These are phyloP conservation scores for Phaeoacremonium minimum DNA, from an alignment of 2,329 filamentous ascomycete genomes.

Conservation along the genomic window DNA sequence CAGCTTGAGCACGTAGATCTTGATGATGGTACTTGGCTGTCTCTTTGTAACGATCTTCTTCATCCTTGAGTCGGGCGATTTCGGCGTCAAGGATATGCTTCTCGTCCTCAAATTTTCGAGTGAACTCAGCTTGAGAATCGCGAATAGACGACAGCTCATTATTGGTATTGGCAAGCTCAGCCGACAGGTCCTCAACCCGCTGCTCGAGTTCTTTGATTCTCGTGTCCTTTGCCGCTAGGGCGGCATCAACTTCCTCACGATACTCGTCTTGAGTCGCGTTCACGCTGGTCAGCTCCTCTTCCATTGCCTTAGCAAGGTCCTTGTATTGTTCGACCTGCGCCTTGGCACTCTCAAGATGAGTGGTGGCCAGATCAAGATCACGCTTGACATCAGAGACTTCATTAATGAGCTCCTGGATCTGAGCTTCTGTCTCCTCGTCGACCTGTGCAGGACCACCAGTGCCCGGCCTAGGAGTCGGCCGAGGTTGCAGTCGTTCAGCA, in stretches of 20 bases:
- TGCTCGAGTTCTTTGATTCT: conserved; percentile 79
- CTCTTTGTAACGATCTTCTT: conserved; percentile 74
- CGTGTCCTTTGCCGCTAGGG: conserved; percentile 72
- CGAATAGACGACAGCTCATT: conserved; percentile 76
- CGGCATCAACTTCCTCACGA: conserved; percentile 75
- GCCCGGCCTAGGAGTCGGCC: conserved; percentile 60
- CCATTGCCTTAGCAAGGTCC: conserved; percentile 77
- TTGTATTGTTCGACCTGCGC: conserved; percentile 84
- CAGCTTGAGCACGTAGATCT: conserved; percentile 86
- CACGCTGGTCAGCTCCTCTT: conserved; percentile 80
- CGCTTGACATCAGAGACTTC: conserved; percentile 85
- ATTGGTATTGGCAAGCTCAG: conserved; percentile 78
- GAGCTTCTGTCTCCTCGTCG: conserved; percentile 44
- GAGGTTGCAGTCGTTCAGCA: conserved; percentile 74
- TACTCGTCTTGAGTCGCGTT: conserved; percentile 81
- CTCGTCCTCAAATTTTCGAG: conserved; percentile 72
- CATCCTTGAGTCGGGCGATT: conserved; percentile 75
- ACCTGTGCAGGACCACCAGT: conserved; percentile 30
- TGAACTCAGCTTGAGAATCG: conserved; percentile 73
- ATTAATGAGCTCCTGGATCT: conserved; percentile 74
- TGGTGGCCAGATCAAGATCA: conserved; percentile 75
- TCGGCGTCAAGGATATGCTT: conserved; percentile 76
- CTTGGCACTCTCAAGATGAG: conserved; percentile 77
- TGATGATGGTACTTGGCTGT: conserved; percentile 83
- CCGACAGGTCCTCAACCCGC: conserved; percentile 76